Percentiles rank a stretch among this genome's conserved stretches.
These are phyloP conservation scores for Lepiota brunneoincarnata DNA, from an alignment of 768 basidiomycete species.

Conservation along the genomic window DNA sequence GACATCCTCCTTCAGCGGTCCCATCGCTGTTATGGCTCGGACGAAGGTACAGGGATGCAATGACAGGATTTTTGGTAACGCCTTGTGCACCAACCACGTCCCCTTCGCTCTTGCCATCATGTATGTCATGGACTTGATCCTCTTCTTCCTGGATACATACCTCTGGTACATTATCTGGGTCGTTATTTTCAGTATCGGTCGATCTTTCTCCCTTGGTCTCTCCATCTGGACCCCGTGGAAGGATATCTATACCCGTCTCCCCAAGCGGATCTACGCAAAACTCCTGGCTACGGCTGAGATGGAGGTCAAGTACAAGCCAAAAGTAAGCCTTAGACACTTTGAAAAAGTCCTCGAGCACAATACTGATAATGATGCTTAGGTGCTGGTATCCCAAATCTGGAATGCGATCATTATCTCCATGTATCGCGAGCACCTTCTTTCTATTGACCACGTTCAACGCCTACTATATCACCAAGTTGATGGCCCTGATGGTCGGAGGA, in stretches of 20 bases:
- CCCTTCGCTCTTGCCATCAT: constrained; percentile 95
- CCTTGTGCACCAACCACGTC: constrained; percentile 88
- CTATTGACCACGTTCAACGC: constrained; percentile 97
- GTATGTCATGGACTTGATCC: constrained; percentile 96
- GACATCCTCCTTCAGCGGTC: constrained; percentile 93
- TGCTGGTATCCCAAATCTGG: constrained; percentile 98
- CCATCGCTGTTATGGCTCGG: constrained; percentile 94
- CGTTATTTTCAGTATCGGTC: constrained; percentile 87
- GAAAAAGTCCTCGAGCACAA: neutral
- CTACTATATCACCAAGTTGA: constrained; percentile 97
- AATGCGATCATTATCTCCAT: constrained; percentile 99
- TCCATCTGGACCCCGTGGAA: constrained; percentile 99
- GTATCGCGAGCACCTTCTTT: constrained; percentile 97
- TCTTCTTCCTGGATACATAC: constrained; percentile 99
- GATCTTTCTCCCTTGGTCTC: constrained; percentile 89
- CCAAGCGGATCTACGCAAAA: constrained; percentile 98
- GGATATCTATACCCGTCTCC: constrained; percentile 93
- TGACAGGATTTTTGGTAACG: constrained; percentile 78
- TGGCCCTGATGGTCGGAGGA: constrained; percentile 82
- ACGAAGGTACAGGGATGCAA: constrained; percentile 90
- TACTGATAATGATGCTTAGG: constrained; percentile 22
- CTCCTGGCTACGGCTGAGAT: constrained; percentile 93
- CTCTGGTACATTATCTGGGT: constrained; percentile 99
- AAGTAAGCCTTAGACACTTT: constrained; percentile 29
- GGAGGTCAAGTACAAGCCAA: constrained; percentile 99